Percentiles rank a stretch among this genome's conserved stretches.
These are phyloP conservation scores for Pseudogymnoascus sp. DNA, from an alignment of 2,329 filamentous ascomycete species.

Conservation along the genomic window DNA sequence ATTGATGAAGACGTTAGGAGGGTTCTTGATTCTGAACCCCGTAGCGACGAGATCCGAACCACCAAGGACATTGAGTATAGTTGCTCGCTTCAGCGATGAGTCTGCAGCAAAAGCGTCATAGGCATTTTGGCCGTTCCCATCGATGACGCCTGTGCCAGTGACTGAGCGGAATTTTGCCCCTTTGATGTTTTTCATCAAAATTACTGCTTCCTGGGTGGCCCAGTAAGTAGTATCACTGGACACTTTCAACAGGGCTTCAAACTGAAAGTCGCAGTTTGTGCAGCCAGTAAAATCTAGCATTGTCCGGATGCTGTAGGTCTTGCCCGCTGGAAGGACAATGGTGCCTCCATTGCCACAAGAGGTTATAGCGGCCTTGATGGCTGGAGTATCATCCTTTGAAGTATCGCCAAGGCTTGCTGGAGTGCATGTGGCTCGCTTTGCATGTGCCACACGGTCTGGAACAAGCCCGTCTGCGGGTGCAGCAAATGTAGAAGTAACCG, in stretches of 20 bases:
- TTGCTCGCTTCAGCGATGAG: constrained; percentile 34
- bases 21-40: constrained; percentile 36
- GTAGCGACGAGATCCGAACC: constrained; percentile 22
- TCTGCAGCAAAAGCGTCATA: constrained; percentile 36
- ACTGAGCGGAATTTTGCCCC: constrained; percentile 35
- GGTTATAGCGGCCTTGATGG: constrained; percentile 36
- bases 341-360: constrained; percentile 35
- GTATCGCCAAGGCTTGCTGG: constrained; percentile 16
- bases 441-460: constrained; percentile 7
- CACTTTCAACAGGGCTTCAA: constrained; percentile 38
- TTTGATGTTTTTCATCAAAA: constrained; percentile 32
- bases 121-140: constrained; percentile 40
- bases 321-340: constrained; percentile 36
- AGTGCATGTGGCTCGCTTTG: constrained; percentile 21
- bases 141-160: constrained; percentile 36
- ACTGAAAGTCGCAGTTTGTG: constrained; percentile 37
- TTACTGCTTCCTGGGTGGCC: constrained; percentile 35
- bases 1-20: constrained; percentile 39
- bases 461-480: background rate
- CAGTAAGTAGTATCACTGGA: constrained; percentile 35
- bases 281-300: constrained; percentile 37
- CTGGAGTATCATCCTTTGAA: constrained; percentile 36
- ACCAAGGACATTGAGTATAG: constrained; percentile 35
- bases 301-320: constrained; percentile 38
- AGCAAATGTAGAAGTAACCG: background rate